A percentile compares a stretch with the other conserved stretches of the same genome.
phyloP scores from a whole-genome alignment of 2,329 filamentous ascomycete species.

The Cytospora leucostoma region DNA sequence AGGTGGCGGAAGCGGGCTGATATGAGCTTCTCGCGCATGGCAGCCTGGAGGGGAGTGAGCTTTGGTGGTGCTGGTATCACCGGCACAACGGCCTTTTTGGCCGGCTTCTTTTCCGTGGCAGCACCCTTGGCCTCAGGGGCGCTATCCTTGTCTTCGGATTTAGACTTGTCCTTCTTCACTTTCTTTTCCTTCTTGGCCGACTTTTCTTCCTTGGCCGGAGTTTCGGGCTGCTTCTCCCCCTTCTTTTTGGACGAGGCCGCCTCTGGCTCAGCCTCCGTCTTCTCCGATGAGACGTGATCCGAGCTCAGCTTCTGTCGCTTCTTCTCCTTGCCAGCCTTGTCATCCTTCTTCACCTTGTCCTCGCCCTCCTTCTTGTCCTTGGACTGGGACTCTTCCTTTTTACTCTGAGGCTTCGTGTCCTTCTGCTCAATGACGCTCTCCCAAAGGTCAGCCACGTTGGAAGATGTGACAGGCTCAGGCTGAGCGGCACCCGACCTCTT shows the following conservation, averaged over 20 bases:
- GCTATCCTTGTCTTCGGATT: conserved; percentile 14
- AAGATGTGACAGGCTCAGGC: conserved; percentile 57
- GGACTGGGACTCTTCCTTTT: conserved; percentile 26
- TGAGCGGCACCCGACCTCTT: conserved; percentile 45
- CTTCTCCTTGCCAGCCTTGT: conserved; percentile 32
- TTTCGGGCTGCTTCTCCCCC: conserved; percentile 27
- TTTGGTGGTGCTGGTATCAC: conserved; percentile 45
- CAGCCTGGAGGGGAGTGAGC: conserved; percentile 87
- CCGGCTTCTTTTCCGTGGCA: conserved; percentile 28
- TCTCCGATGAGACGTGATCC: conserved; percentile 14
- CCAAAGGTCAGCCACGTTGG: conserved; percentile 78
- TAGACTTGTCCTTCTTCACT: conserved; percentile 33
- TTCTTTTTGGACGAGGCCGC: conserved; percentile 32
- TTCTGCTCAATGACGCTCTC: conserved; percentile 73
- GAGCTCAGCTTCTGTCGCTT: conserved; percentile 33
- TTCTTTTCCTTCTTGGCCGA: conserved; percentile 38
- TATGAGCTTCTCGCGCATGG: conserved; percentile 93
- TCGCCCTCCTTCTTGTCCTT: conserved; percentile 35
- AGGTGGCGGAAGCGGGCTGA: conserved; percentile 96
- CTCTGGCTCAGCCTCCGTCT: conserved; percentile 32
- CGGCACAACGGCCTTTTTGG: conserved; percentile 20
- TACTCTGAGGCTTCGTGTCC: conserved; percentile 36
- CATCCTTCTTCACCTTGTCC: conserved; percentile 31
- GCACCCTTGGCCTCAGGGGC: conserved; percentile 30
- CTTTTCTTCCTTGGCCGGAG: conserved; percentile 29